Evolutionary conservation across 345 rosid genomes (phyloP), one percentile per base, ranked within the genome.

Genomic region (Lepidium didymum): DNA sequence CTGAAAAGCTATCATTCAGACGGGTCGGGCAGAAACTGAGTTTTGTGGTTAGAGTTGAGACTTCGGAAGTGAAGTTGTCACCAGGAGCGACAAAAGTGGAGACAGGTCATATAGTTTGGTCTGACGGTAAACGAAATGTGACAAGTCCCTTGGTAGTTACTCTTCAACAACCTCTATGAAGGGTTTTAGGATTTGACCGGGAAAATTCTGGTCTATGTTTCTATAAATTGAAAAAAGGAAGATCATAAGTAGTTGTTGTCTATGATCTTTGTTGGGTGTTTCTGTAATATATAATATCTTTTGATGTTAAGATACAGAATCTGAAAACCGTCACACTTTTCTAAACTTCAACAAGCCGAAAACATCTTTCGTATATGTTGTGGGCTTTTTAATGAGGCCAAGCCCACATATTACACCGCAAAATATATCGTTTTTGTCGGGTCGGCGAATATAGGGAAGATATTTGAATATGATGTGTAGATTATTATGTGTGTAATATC

Each of bases 121-220:
- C 93, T 3, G 96, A 94, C 11, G 96, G 89, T 53, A 87, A 85
- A 81, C 96, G 84, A 56, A 68, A 64, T 64, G 96, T 89, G 46
- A 84, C 87, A 4, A 94, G 96, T 73, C 96, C 96, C 14, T 62
- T 94, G 55, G 81, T 89, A 11, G 90, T 89, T 53, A 90, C 99
- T 67, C 75, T 94, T 88, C 99, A 94, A 80, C 97, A 90, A 62
- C 95, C 97, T 77, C 70, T 94, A 52, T 90, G 81, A 77, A 43
- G 57, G 44, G 68, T 14, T 44, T 74, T 43, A 67, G 73, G 68
- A 18, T 52, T 52, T 67, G 51, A 59, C 56, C 5, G 25, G 63
- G 15, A 59, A 59, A 44, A 60, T 60, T 60, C 36, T 67, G 73
- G 77, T 67, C 68, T 67, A 29, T 41, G 37, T 38, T 70, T 33